These are phyloP conservation scores for Peniophora sp. DNA, from an alignment of 1,284 basidiomycete species.

Conservation along the genomic window DNA sequence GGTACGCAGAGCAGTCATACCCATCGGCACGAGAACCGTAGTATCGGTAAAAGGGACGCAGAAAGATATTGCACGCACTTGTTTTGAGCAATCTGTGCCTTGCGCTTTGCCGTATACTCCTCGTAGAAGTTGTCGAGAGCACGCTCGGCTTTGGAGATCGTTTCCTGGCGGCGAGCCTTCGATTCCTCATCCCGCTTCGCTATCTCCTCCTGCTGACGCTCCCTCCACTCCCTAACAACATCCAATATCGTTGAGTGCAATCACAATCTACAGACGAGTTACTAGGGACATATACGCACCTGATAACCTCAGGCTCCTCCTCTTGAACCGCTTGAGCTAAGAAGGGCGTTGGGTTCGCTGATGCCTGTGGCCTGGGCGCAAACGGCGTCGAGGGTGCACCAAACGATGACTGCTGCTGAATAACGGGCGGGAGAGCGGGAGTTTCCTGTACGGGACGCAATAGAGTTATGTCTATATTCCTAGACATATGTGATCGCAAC, in stretches of 20 bases:
- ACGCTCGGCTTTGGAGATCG: constrained; percentile 82
- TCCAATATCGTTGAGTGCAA: neutral
- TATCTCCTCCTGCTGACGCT: constrained; percentile 83
- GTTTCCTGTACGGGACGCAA: neutral
- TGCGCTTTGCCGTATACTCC: constrained; percentile 88
- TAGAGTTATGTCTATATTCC: constrained; percentile 1
- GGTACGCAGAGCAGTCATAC: neutral
- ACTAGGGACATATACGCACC: constrained; percentile 30
- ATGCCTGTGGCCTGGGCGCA: constrained; percentile 68
- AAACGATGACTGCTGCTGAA: constrained; percentile 32
- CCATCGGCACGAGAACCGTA: no score
- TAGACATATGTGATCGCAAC: constrained; percentile 33
- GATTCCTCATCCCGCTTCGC: constrained; percentile 72
- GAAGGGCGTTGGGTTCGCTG: constrained; percentile 64
- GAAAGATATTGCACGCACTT: constrained; percentile 59
- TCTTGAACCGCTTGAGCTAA: constrained; percentile 62
- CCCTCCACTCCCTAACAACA: constrained; percentile 74
- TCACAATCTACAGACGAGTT: constrained; percentile 2
- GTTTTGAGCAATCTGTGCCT: constrained; percentile 90
- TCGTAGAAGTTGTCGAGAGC: constrained; percentile 96
- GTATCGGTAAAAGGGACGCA: constrained; percentile 4
- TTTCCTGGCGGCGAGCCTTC: constrained; percentile 77
- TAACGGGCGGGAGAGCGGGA: constrained; percentile 7
- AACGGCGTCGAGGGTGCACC: constrained; percentile 42
- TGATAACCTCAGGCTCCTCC: constrained; percentile 87